Evolutionary conservation across 2,329 filamentous ascomycete genomes (phyloP), one percentile per base, ranked within the genome.

Genomic region (Thielaviopsis ethacetica): DNA sequence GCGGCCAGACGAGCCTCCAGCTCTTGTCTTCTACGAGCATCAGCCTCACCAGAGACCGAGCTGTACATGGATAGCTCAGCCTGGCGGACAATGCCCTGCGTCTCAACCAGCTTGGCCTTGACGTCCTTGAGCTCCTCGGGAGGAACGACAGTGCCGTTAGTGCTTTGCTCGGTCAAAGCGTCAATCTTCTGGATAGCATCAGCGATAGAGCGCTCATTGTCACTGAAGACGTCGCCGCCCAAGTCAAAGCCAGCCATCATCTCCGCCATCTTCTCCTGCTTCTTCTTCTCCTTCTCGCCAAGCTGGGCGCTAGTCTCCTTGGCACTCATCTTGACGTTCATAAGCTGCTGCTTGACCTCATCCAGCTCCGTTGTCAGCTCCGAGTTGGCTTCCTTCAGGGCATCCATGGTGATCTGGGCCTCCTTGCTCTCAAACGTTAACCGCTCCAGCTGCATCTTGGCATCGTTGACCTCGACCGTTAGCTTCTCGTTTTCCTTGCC

Each of bases 231-330:
- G 60, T 96, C 91, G 54, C 86, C 85, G 52, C 90, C 91, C 38
- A 98, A 81, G 67, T 98, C 91, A 66, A 98, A 97, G 3, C 91
- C 90, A 61, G 93, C 93, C 91, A 98, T 96, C 93, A 98, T 98
- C 79, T 96, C 88, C 51, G 93, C 93, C 93, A 98, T 98, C 73
- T 94, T 93, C 74, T 98, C 93, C 0, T 91, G 89, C 79, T 98
- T 98, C 75, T 90, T 91, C 77, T 90, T 91, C 73, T 97, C 94
- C 78, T 98, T 98, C 73, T 97, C 93, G 65, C 97, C 91, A 21
- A 94, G 75, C 17, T 89, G 85, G 9, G 90, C 90, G 52, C 82
- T 90, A 1, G 87, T 91, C 73, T 97, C 93, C 74, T 93, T 95
- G 60, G 91, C 90, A 65, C 84, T 93, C 87, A 97, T 96, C 75